Evolutionary conservation across 768 basidiomycete species (phyloP), one percentile per base, ranked within the genome.

Genomic region (Rhizopogon vesiculosus): DNA sequence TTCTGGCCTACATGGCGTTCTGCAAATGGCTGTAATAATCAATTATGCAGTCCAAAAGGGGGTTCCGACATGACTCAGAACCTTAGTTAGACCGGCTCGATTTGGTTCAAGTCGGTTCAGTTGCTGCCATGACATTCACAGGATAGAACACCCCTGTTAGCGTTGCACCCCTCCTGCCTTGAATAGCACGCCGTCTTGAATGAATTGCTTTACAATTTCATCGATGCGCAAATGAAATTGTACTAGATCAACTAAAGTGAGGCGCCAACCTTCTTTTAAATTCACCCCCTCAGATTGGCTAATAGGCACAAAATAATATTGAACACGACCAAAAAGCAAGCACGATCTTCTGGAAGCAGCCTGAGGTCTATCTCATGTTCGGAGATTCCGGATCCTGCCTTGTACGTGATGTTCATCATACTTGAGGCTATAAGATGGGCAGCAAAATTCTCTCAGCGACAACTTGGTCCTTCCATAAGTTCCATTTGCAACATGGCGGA

Each of bases 361-460:
- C n/a, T n/a, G n/a, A n/a, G 44, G 48, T 53, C 50, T 41, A 55
- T 44, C 46, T 57, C 51, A 33, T 16, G 31, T 51, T 53, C 56
- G 43, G 56, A 46, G 5, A 31, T 42, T 40, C 35, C 19, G 41
- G 38, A 50, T 25, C 22, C 22, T 16, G 45, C 41, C 41, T 42
- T 28, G 29, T 51, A 40, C 54, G 35, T 56, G 33, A 25, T 25
- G 13, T n/a, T 29, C 48, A 39, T 28, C 31, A 53, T 31, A 55
- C 12, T 33, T 19, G 5, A 13, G 9, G 2, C 41, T 69, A 69
- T 69, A 69, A 70, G 66, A 60, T 49, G 18, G 40, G n/a, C 31
- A 35, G 28, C 15, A 35, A 8, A 48, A 8, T 18, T 8, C 22
- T 7, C 22, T 48, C 46, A 33, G 8, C 19, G 35, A 33, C 9